Base-by-base conservation (phyloP, 306 rosid genomes). In the Fragaria nilgerrensis region DNA sequence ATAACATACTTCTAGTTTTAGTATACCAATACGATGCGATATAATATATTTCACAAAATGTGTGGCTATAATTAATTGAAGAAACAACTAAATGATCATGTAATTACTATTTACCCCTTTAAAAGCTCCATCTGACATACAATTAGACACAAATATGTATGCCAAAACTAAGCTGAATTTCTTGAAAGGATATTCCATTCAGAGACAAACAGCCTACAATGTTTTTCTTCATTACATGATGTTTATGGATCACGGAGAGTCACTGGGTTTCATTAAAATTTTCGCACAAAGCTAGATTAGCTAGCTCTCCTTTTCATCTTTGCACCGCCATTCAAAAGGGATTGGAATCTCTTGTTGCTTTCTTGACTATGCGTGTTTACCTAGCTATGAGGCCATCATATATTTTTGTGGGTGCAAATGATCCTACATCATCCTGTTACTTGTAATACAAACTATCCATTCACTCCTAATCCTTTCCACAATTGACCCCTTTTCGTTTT, bases 301-400 rank as follows among this genome's bases (percentile, higher is more conserved):
- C 27, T 8, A 53, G 61, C 14, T 9, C 14, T n/a, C 62, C 27
- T 9, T 55, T 55, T 55, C 61, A 41, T 4, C 68, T 14, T 55
- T 66, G 44, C 56, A 71, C 75, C 66, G 45, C 47, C 80, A 25
- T 53, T 72, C 65, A 19, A 78, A 76, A 73, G 29, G 43, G 20
- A 3, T 69, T 37, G 37, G 78, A 77, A 78, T 65, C 63, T 61
- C 65, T 67, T 12, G 32, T 73, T 81, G 84, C 84, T 81, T 78
- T 83, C 84, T 84, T 70, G 82, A 78, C 85, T 37, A 22, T 41
- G 41, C 32, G 66, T 45, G 61, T 55, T 22, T 55, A 2, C 7
- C 34, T 58, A 10, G 36, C 34, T 11, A 58, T 10, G 22, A n/a
- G 13, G 62, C 74, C 63, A 25, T 78, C 65, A 36, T 41, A 41